Percentiles rank a stretch among this genome's conserved stretches.
These are phyloP conservation scores for Phytophthora tubulina DNA, from an alignment of 352 stramenopile genomes.

Conservation along the genomic window DNA sequence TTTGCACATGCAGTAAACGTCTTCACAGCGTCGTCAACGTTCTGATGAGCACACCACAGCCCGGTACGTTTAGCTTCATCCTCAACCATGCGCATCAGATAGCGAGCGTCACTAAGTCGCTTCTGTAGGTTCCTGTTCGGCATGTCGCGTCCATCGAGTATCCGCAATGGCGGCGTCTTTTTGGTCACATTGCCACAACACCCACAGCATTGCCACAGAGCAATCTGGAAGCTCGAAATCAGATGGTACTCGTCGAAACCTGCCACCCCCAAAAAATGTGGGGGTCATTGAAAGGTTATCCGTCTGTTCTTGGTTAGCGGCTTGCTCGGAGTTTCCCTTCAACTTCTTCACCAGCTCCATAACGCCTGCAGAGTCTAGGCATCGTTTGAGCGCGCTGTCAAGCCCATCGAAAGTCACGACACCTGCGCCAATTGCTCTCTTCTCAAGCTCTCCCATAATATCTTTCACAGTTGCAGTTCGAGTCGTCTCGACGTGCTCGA, in stretches of 20 bases:
- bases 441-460: constrained; percentile 19
- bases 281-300: background rate
- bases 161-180: background rate
- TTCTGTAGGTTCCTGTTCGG: constrained; percentile 16
- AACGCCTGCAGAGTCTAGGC: constrained; percentile 1
- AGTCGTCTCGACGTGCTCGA: constrained; percentile 12
- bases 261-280: constrained; percentile 7
- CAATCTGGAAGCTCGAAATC: constrained; percentile 14
- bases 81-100: constrained; percentile 21
- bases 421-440: constrained; percentile 23
- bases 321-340: background rate
- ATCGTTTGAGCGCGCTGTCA: constrained; percentile 1
- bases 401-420: constrained; percentile 22
- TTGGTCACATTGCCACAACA: constrained; percentile 20
- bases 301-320: background rate
- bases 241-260: constrained; percentile 7
- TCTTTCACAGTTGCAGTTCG: constrained; percentile 6
- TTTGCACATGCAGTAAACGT: background rate
- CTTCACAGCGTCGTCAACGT: constrained; percentile 6
- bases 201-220: constrained; percentile 4
- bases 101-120: constrained; percentile 13
- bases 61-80: constrained; percentile 11
- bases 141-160: constrained; percentile 25
- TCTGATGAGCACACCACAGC: background rate
- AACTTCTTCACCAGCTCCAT: background rate